Conservation (phyloP, 306 rosid genomes). For the Begonia peltatifolia region DNA sequence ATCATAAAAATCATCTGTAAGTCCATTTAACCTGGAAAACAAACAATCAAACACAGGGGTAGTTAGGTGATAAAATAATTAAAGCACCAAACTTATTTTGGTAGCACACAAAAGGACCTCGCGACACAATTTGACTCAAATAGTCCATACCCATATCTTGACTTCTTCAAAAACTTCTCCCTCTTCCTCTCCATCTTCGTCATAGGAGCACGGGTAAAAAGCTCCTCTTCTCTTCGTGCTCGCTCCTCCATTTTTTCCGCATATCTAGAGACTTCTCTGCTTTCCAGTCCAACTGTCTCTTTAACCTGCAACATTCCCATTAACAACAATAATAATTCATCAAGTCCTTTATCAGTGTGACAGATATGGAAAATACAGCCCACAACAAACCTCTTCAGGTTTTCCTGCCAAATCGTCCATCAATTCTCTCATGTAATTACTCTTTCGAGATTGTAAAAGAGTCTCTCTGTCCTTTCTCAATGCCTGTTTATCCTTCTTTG, state of each 20-base stretch:
- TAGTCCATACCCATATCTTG: conserved; percentile 59
- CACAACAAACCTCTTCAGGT: conserved; percentile 69
- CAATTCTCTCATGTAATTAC: conserved; percentile 42
- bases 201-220: conserved; percentile 65
- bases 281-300: conserved; percentile 52
- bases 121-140: neutral
- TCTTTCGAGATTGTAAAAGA: conserved; percentile 40
- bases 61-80: neutral
- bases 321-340: conserved; percentile 7
- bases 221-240: conserved; percentile 66
- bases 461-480: conserved; percentile 52
- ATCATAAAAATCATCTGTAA: conserved; percentile 65
- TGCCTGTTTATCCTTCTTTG: conserved; percentile 54
- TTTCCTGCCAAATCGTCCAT: conserved; percentile 59
- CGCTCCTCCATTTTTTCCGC: conserved; percentile 53
- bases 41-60: conserved; percentile 11
- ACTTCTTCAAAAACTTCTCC: conserved; percentile 56
- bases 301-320: conserved; percentile 30
- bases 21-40: conserved; percentile 57
- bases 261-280: conserved; percentile 41
- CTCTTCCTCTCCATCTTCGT: conserved; percentile 59
- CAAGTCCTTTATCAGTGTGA: conserved; percentile 7
- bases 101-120: neutral
- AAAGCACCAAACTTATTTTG: neutral
- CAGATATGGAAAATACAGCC: conserved; percentile 2